Conservation (phyloP, 2,329 filamentous ascomycete species). For the Fusarium verticillioides region DNA sequence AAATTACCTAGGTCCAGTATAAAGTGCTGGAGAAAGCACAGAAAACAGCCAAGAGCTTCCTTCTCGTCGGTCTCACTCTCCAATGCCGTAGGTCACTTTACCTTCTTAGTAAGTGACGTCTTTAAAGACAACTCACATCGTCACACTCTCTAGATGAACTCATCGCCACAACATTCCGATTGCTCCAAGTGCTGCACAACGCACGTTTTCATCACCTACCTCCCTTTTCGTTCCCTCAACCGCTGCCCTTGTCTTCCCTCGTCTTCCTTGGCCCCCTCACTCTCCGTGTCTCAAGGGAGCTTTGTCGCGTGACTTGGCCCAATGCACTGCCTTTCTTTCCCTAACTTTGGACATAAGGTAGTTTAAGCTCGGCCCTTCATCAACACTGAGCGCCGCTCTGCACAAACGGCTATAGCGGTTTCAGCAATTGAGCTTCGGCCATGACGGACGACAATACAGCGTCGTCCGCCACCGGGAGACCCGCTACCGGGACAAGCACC, state of each 20-base stretch:
- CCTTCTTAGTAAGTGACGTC: slow-evolving; percentile 30
- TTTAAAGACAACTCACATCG: slow-evolving; percentile 14
- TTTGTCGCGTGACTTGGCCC: slow-evolving; percentile 33
- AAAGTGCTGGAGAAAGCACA: not conserved
- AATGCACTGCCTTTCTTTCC: slow-evolving; percentile 11
- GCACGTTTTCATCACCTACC: slow-evolving; percentile 9
- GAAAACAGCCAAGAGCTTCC: slow-evolving; percentile 7
- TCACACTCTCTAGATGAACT: slow-evolving; percentile 4
- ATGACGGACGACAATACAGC: slow-evolving; percentile 37
- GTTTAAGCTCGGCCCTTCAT: not conserved
- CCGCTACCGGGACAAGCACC: slow-evolving; percentile 44
- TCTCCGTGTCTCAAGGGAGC: not conserved
- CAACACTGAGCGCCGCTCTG: not conserved
- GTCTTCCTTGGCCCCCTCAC: slow-evolving; percentile 8
- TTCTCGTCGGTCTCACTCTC: slow-evolving; percentile 4
- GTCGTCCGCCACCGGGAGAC: slow-evolving; percentile 33
- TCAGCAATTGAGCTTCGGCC: slow-evolving; percentile 13
- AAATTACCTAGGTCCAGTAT: not conserved
- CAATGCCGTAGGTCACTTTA: not conserved
- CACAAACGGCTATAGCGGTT: slow-evolving; percentile 1
- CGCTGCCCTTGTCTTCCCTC: not conserved
- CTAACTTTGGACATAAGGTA: not conserved
- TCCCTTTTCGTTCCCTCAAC: not conserved
- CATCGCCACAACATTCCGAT: slow-evolving; percentile 37
- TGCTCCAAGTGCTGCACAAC: slow-evolving; percentile 28